Evolutionary conservation across 1,139 yeast genomes (phyloP), one percentile per base, ranked within the genome.

Genomic region (Hyphopichia buzzinii): DNA sequence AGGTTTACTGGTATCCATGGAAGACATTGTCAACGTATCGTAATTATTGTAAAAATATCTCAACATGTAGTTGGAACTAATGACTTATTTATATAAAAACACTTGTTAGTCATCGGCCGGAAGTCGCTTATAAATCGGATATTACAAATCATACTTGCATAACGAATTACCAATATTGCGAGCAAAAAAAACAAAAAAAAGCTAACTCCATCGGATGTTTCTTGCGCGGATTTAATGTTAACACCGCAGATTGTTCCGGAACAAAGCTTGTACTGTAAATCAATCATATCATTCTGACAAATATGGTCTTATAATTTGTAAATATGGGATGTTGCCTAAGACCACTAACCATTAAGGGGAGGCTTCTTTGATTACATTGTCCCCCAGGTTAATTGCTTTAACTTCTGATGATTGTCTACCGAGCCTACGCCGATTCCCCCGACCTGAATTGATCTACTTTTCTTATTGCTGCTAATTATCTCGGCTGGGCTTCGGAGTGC

Each of bases 1-100:
- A 30, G 37, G 23, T 22, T 46, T 33, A 22, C 52, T 47, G 8
- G 31, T 30, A 10, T 30, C 6, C 7, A 22, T 7, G n/a, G 31
- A 25, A 25, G 12, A n/a, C 15, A 25, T 25, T 8, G 10, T 25
- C 8, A 25, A 19, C n/a, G n/a, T n/a, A n/a, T n/a, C n/a, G n/a
- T n/a, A n/a, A n/a, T n/a, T n/a, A n/a, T n/a, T n/a, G n/a, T n/a
- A n/a, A n/a, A n/a, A n/a, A n/a, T n/a, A n/a, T n/a, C n/a, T n/a
- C n/a, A n/a, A n/a, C n/a, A n/a, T n/a, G n/a, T n/a, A n/a, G n/a
- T n/a, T 6, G 27, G 27, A 13, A 25, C 12, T 25, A 7, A 25
- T n/a, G 8, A 11, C 27, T n/a, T 25, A 11, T 25, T 25, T 25
- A 25, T 25, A 25, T 25, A 25, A 25, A n/a, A 25, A 6, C 10